Percentiles rank a stretch among this genome's conserved stretches.
phyloP scores from a whole-genome alignment of 1,139 yeast genomes.

The Pichia sp. region DNA sequence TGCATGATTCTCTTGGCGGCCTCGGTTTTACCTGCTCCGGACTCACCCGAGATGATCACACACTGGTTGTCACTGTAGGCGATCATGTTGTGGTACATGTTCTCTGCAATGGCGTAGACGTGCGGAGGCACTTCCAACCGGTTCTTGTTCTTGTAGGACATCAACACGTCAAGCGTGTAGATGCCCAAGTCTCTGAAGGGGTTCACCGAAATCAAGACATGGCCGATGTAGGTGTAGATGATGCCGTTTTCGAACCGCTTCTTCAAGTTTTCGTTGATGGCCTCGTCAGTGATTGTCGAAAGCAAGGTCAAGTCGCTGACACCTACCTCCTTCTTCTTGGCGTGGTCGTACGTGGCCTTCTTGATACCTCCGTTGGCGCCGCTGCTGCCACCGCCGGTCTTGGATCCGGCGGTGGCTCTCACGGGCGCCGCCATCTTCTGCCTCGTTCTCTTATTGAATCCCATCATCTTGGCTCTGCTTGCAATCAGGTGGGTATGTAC shows the following conservation, averaged over 20 bases:
- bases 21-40: slow-evolving; percentile 99
- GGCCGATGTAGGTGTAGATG: slow-evolving; percentile 85
- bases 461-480: slow-evolving; percentile 15
- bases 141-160: slow-evolving; percentile 83
- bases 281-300: slow-evolving; percentile 83
- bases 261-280: slow-evolving; percentile 87
- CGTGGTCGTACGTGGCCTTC: slow-evolving; percentile 86
- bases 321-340: slow-evolving; percentile 93
- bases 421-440: slow-evolving; percentile 56
- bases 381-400: slow-evolving; percentile 5
- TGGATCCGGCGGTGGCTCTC: slow-evolving; percentile 43
- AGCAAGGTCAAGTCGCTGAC: slow-evolving; percentile 90
- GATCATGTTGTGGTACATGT: slow-evolving; percentile 93
- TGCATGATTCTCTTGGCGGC: slow-evolving; percentile 99
- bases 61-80: slow-evolving; percentile 94
- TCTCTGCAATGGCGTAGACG: slow-evolving; percentile 95
- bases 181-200: slow-evolving; percentile 97
- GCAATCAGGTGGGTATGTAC: no score
- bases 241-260: slow-evolving; percentile 86
- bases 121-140: slow-evolving; percentile 98
- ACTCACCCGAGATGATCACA: slow-evolving; percentile 97
- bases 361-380: slow-evolving; percentile 41
- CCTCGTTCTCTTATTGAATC: slow-evolving; percentile 45
- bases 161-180: slow-evolving; percentile 72
- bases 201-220: slow-evolving; percentile 88